Base-by-base conservation (phyloP, 768 basidiomycete genomes). In the Kwoniella dendrophila region DNA sequence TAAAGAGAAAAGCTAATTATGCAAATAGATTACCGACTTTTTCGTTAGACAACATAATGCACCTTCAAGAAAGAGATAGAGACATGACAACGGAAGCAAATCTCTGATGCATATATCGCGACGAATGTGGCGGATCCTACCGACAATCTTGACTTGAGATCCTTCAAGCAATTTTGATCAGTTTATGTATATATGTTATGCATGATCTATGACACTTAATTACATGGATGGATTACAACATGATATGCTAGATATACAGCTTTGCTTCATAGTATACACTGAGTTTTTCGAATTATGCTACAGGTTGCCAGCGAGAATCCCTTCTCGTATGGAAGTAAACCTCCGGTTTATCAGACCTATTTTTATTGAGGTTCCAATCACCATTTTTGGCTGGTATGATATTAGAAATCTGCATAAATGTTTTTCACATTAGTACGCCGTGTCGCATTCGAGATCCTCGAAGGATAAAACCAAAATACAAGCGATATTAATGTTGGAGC, bases 281-380 rank as follows among this genome's bases (percentile, higher is more conserved):
- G 3, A n/a, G n/a, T 32, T 22, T 43, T 26, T 41, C 4, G 3
- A 4, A 18, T 51, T 36, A 30, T 45, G 24, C 44, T 20, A 64
- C 26, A 27, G 49, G 33, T 20, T 60, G 47, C 79, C 78, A 78
- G 65, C 83, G 81, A 7, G 90, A 85, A 64, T 86, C 84, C 49
- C 85, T 82, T 65, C 84, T 82, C 4, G 89, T 88, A 62, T 83
- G 82, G 62, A 94, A 77, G 76, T 85, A 90, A 1, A 92, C 83
- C 71, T 88, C 86, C 10, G 86, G 83, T 16, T 82, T 85, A 12
- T 81, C 82, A n/a, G 83, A 16, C 33, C 43, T 32, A 3, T 29
- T 33, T 83, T 51, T 80, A 64, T 8, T 69, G 36, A 81, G 83
- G 85, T 88, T 87, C 90, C 90, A 92, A 14, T 89, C 85, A 7